Percentiles rank a stretch among this genome's conserved stretches.
These are phyloP conservation scores for Plasmodium yoelii DNA, from an alignment of 169 alveolate species.

Conservation along the genomic window DNA sequence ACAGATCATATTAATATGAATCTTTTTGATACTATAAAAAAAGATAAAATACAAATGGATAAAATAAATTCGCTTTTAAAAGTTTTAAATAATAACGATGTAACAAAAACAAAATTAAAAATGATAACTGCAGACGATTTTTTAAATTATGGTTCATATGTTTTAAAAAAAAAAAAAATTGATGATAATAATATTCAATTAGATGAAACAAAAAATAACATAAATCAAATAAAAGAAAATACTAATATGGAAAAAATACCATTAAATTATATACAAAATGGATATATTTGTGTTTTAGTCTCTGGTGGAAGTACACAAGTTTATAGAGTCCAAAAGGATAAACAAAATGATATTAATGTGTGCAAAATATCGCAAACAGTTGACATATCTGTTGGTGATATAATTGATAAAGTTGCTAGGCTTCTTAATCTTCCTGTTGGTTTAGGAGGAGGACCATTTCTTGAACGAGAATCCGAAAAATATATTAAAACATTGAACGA, in stretches of 20 bases:
- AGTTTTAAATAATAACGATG: slow-evolving; percentile 51
- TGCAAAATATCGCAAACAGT: slow-evolving; percentile 49
- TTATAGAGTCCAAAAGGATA: slow-evolving; percentile 36
- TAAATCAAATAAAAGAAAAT: neutral
- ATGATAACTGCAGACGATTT: slow-evolving; percentile 24
- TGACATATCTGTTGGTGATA: slow-evolving; percentile 69
- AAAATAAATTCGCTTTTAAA: slow-evolving; percentile 28
- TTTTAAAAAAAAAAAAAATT: slow-evolving; percentile 10
- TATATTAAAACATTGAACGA: slow-evolving; percentile 23
- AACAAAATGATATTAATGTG: slow-evolving; percentile 43
- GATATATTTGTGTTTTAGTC: slow-evolving; percentile 50
- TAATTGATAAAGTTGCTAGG: slow-evolving; percentile 65
- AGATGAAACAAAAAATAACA: neutral
- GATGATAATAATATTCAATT: neutral
- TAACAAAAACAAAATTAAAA: slow-evolving; percentile 19
- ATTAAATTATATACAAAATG: slow-evolving; percentile 19
- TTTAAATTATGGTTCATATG: slow-evolving; percentile 50
- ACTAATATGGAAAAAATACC: neutral
- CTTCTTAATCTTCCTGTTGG: slow-evolving; percentile 65
- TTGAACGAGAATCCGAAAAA: slow-evolving; percentile 53
- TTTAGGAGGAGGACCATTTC: slow-evolving; percentile 77
- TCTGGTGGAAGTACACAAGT: slow-evolving; percentile 75
- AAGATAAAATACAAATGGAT: slow-evolving; percentile 27
- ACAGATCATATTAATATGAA: slow-evolving; percentile 6
- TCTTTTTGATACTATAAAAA: slow-evolving; percentile 33